A percentile compares a stretch with the other conserved stretches of the same genome.
These are phyloP conservation scores for Cadophora luteo-olivacea DNA, from an alignment of 2,329 filamentous ascomycete genomes.

Conservation along the genomic window DNA sequence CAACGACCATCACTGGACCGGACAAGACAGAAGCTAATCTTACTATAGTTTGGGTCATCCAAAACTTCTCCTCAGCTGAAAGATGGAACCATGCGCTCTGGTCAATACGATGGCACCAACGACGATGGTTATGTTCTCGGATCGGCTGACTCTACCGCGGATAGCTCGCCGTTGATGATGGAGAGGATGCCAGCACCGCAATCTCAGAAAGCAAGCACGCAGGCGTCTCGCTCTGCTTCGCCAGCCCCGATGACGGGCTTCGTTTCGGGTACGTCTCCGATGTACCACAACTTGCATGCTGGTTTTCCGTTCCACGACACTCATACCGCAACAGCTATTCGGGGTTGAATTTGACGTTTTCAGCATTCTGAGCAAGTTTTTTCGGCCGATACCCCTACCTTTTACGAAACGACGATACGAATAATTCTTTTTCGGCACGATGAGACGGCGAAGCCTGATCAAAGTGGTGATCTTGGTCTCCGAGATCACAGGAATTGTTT, in stretches of 20 bases:
- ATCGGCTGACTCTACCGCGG: slow-evolving; percentile 46
- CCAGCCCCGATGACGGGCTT: slow-evolving; percentile 55
- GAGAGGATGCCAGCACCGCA: slow-evolving; percentile 37
- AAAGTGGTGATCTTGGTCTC: slow-evolving; percentile 14
- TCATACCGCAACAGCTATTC: slow-evolving; percentile 47
- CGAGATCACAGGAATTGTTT: slow-evolving; percentile 19
- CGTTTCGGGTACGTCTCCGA: slow-evolving; percentile 53
- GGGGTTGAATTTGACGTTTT: slow-evolving; percentile 38
- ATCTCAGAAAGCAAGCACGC: slow-evolving; percentile 42
- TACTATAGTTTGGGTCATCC: slow-evolving; percentile 66
- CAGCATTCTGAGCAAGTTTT: slow-evolving; percentile 1
- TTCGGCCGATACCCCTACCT: neutral
- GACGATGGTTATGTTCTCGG: slow-evolving; percentile 47
- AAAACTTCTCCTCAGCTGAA: slow-evolving; percentile 58
- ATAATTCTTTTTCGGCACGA: slow-evolving; percentile 27
- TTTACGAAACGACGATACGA: slow-evolving; percentile 21
- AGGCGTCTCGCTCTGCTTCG: slow-evolving; percentile 50
- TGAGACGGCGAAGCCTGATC: slow-evolving; percentile 21
- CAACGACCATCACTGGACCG: slow-evolving; percentile 42
- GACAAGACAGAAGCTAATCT: slow-evolving; percentile 49
- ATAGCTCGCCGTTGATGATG: slow-evolving; percentile 41
- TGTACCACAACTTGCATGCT: slow-evolving; percentile 45
- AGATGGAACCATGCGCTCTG: slow-evolving; percentile 53
- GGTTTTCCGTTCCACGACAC: slow-evolving; percentile 45
- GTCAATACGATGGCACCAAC: slow-evolving; percentile 52